Evolutionary conservation across 768 basidiomycete species (phyloP).

Genomic region (Trametopsis cervina): DNA sequence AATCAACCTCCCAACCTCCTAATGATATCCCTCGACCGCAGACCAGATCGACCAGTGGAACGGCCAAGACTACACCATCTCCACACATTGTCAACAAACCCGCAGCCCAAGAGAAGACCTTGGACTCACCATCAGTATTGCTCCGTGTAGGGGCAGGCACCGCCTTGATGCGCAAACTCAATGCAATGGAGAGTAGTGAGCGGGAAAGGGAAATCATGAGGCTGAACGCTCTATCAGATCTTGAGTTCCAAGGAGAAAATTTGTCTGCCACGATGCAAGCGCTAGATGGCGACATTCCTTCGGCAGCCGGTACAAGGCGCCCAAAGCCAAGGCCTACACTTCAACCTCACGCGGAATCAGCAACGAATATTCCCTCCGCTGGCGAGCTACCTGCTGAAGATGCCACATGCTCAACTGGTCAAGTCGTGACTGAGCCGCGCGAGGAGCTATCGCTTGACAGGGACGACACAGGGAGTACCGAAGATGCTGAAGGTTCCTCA

Average conservation of each 20-base stretch:
- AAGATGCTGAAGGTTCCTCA: background rate
- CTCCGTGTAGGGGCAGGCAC: background rate
- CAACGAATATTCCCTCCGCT: background rate
- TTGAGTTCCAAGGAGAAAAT: background rate
- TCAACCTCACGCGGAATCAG: background rate
- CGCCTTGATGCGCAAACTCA: background rate
- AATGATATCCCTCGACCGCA: background rate
- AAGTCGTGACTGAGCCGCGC: too few species aligned
- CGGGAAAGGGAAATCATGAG: background rate
- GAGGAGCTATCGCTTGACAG: background rate
- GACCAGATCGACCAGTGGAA: background rate
- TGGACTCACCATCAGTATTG: background rate
- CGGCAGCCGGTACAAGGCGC: background rate
- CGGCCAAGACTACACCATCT: background rate
- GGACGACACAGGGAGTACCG: background rate
- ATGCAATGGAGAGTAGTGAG: background rate
- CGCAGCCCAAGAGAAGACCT: background rate
- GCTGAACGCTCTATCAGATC: background rate
- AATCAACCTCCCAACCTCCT: background rate
- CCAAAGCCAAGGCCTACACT: background rate
- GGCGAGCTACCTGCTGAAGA: background rate
- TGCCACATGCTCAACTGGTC: background rate
- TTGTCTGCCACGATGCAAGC: background rate
- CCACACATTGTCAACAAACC: background rate
- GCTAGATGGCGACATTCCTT: background rate